Percentiles rank a stretch among this genome's conserved stretches.
Conservation (phyloP, 345 rosid genomes). For the Euphorbia lathyris region DNA sequence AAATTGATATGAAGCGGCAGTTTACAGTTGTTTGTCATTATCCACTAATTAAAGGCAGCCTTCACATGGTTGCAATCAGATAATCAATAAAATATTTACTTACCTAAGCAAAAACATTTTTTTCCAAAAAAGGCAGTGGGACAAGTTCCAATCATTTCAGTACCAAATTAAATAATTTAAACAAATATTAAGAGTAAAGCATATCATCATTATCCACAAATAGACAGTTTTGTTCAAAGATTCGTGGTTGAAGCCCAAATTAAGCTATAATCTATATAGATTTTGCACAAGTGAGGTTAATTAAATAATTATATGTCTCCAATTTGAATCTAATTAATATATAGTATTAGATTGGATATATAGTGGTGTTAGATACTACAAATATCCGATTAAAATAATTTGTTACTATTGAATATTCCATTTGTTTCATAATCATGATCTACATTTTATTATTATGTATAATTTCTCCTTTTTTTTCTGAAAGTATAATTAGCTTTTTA, state of each 20-base stretch:
- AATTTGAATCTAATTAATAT: neutral
- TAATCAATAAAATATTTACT: neutral
- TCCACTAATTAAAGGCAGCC: slow-evolving; percentile 14
- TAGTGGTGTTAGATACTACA: neutral
- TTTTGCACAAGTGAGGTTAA: neutral
- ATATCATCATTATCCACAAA: slow-evolving; percentile 2
- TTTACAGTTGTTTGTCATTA: slow-evolving; percentile 51
- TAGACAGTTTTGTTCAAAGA: neutral
- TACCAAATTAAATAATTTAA: neutral
- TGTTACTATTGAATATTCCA: too few relatives aligned
- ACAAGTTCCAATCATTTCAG: slow-evolving; percentile 15
- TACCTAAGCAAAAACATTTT: neutral
- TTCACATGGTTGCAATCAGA: neutral
- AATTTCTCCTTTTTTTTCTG: too few relatives aligned
- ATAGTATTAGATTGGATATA: neutral
- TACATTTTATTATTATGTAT: too few relatives aligned
- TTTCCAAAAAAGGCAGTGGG: neutral
- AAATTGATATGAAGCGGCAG: slow-evolving; percentile 19
- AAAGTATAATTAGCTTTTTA: too few relatives aligned
- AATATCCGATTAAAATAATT: too few relatives aligned
- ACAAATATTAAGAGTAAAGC: neutral
- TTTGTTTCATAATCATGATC: too few relatives aligned
- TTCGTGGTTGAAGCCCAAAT: neutral
- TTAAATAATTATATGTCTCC: neutral
- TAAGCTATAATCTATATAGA: neutral